Evolutionary conservation across 1,139 yeast genomes (phyloP).

Genomic region (Hansenula anomala): DNA sequence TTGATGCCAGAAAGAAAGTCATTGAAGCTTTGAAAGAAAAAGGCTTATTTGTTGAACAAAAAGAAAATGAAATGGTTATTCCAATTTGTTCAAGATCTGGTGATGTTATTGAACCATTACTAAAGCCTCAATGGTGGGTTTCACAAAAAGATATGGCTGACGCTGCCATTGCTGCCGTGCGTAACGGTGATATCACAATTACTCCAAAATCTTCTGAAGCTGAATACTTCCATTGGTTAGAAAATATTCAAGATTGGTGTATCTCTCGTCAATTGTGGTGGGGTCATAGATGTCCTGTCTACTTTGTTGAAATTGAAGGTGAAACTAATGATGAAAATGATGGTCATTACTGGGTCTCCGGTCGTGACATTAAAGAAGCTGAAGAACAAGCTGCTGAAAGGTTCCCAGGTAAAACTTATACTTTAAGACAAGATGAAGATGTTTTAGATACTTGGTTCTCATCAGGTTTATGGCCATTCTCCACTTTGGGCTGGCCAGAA

Average conservation of each 20-base stretch:
- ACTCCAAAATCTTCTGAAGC: slow-evolving; percentile 86
- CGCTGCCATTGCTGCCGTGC: slow-evolving; percentile 83
- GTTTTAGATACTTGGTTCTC: slow-evolving; percentile 99
- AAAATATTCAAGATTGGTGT: slow-evolving; percentile 98
- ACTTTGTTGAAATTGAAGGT: slow-evolving; percentile 80
- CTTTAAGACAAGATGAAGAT: slow-evolving; percentile 93
- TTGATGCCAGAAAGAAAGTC: slow-evolving; percentile 86
- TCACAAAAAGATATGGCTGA: slow-evolving; percentile 85
- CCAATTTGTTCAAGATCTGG: slow-evolving; percentile 96
- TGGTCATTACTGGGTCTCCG: slow-evolving; percentile 87
- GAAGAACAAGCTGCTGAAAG: slow-evolving; percentile 68
- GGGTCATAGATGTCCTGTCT: slow-evolving; percentile 99
- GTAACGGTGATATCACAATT: slow-evolving; percentile 74
- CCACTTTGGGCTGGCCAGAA: slow-evolving; percentile 95
- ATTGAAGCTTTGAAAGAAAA: slow-evolving; percentile 73
- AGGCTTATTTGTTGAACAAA: slow-evolving; percentile 76
- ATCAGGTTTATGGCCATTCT: slow-evolving; percentile 96
- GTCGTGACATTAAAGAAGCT: slow-evolving; percentile 80
- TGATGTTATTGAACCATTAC: slow-evolving; percentile 90
- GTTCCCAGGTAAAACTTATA: slow-evolving; percentile 66
- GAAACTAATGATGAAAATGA: slow-evolving; percentile 46
- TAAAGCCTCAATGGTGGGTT: slow-evolving; percentile 99
- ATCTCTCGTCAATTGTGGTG: slow-evolving; percentile 99
- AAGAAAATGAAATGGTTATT: slow-evolving; percentile 92
- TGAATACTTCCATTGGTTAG: slow-evolving; percentile 95